Percentiles rank a stretch among this genome's conserved stretches.
phyloP scores from a whole-genome alignment of 805 yeast genomes.

The Lipomyces anomalus region DNA sequence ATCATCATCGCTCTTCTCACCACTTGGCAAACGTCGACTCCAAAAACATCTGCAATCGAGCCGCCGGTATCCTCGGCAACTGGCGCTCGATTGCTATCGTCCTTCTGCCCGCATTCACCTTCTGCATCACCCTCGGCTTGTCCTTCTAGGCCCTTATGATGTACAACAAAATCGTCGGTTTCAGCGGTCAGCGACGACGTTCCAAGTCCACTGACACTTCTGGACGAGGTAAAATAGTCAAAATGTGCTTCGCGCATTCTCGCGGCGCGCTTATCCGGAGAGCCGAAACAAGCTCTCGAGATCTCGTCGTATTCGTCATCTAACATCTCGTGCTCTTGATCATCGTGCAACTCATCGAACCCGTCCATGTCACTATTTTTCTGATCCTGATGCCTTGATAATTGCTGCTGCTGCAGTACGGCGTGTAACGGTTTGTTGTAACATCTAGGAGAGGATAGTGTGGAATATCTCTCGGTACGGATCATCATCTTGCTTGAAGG shows the following conservation, averaged over 20 bases:
- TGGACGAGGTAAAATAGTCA: neutral
- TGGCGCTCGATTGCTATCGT: slow-evolving; percentile 6
- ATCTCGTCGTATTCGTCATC: slow-evolving; percentile 32
- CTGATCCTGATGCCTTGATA: neutral
- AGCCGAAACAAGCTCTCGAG: slow-evolving; percentile 34
- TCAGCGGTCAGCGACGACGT: slow-evolving; percentile 1
- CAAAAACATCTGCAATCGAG: slow-evolving; percentile 47
- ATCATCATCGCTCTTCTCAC: slow-evolving; percentile 38
- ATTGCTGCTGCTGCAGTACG: too few relatives aligned
- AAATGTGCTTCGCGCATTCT: slow-evolving; percentile 20
- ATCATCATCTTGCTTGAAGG: neutral
- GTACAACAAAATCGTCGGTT: slow-evolving; percentile 5
- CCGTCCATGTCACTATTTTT: neutral
- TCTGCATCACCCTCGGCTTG: neutral
- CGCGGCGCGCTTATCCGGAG: slow-evolving; percentile 34
- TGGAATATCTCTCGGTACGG: neutral
- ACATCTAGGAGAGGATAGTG: neutral
- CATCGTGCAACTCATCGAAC: neutral
- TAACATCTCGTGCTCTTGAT: neutral
- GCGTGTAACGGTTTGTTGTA: neutral
- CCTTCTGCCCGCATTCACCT: slow-evolving; percentile 2
- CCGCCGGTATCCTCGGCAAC: slow-evolving; percentile 13
- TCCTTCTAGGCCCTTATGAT: too few relatives aligned
- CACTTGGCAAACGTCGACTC: slow-evolving; percentile 51
- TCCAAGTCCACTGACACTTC: neutral